phyloP scores from a whole-genome alignment of 495 filamentous ascomycete species.

The Wilcoxina mikolae region DNA sequence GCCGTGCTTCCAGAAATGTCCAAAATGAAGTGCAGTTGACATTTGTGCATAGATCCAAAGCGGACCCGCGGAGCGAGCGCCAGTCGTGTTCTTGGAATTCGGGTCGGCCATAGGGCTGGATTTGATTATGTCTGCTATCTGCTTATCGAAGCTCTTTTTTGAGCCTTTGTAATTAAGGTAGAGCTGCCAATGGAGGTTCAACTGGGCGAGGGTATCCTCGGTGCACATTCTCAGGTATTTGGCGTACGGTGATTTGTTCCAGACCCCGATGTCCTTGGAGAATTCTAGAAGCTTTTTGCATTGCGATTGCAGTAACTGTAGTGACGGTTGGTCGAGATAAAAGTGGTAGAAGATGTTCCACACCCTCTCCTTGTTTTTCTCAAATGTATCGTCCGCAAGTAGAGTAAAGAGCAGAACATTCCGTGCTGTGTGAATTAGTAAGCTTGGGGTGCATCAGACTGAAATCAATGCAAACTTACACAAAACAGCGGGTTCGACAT shows the following conservation, averaged over 20 bases:
- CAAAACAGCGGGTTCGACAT: constrained; percentile 35
- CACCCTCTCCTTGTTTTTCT: constrained; percentile 28
- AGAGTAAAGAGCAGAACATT: constrained; percentile 39
- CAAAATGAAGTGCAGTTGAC: not conserved
- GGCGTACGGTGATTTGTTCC: constrained; percentile 26
- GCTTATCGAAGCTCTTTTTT: constrained; percentile 11
- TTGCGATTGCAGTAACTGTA: constrained; percentile 21
- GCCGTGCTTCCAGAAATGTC: constrained; percentile 19
- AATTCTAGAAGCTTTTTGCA: constrained; percentile 28
- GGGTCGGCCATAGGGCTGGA: constrained; percentile 1
- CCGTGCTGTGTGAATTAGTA: constrained; percentile 30
- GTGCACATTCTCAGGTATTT: constrained; percentile 25
- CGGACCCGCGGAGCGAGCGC: constrained; percentile 16
- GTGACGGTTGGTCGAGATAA: constrained; percentile 32
- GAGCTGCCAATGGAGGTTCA: constrained; percentile 15
- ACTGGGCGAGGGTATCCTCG: constrained; percentile 20
- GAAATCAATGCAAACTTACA: constrained; percentile 29
- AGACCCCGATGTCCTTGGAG: constrained; percentile 24
- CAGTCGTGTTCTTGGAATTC: not conserved
- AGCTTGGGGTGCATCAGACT: not conserved
- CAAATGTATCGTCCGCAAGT: constrained; percentile 10
- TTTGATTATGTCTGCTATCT: constrained; percentile 9
- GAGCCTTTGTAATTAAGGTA: constrained; percentile 13
- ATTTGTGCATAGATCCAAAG: constrained; percentile 9
- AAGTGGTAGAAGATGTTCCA: constrained; percentile 46